Evolutionary conservation across 177 flowering plant species (phyloP).

Genomic region (Vitis hybrid): DNA sequence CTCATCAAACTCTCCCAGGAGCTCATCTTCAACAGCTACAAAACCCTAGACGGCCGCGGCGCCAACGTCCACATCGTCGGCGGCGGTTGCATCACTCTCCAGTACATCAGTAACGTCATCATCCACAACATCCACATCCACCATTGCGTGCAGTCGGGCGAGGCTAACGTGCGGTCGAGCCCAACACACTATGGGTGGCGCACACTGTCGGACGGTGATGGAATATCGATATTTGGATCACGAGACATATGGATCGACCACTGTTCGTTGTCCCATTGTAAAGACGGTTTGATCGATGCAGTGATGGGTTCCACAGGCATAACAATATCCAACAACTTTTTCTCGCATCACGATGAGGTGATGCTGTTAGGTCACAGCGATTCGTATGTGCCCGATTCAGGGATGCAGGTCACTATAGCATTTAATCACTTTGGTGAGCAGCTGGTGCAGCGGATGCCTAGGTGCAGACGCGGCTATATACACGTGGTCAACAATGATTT

Average conservation of each 20-base stretch:
- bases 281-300: slow-evolving; percentile 59
- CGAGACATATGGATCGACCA: slow-evolving; percentile 66
- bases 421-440: slow-evolving; percentile 67
- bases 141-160: slow-evolving; percentile 41
- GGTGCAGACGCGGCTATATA: slow-evolving; percentile 69
- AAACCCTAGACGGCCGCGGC: slow-evolving; percentile 67
- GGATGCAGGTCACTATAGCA: slow-evolving; percentile 76
- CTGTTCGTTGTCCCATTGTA: slow-evolving; percentile 51
- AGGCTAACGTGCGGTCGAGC: slow-evolving; percentile 52
- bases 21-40: slow-evolving; percentile 56
- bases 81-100: slow-evolving; percentile 63
- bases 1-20: slow-evolving; percentile 51
- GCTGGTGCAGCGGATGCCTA: slow-evolving; percentile 73
- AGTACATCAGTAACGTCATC: slow-evolving; percentile 48
- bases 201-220: slow-evolving; percentile 60
- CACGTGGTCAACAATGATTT: slow-evolving; percentile 82
- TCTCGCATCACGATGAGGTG: slow-evolving; percentile 63
- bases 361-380: slow-evolving; percentile 77
- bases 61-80: slow-evolving; percentile 59
- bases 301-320: slow-evolving; percentile 67
- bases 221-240: slow-evolving; percentile 58
- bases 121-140: slow-evolving; percentile 63
- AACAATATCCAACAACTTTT: slow-evolving; percentile 54
- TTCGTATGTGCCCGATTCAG: slow-evolving; percentile 45
- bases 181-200: slow-evolving; percentile 55